Evolutionary conservation across 2,329 filamentous ascomycete genomes (phyloP).

Genomic region (Aspergillus viridinutans): DNA sequence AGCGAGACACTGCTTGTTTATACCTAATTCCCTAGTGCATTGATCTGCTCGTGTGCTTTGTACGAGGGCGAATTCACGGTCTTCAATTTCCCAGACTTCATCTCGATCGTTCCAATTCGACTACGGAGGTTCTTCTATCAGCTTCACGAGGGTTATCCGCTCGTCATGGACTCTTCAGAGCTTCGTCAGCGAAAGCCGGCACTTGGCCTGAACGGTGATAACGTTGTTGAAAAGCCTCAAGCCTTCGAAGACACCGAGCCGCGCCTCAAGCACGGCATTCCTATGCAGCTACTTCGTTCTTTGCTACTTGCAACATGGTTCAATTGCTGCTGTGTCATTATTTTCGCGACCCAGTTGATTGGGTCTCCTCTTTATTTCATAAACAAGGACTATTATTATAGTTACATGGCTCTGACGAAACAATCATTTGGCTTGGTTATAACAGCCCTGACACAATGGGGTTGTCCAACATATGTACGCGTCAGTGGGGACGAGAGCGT

Average conservation of each 20-base stretch:
- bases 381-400: constrained; percentile 58
- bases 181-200: constrained; percentile 29
- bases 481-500: constrained; percentile 61
- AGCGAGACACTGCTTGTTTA: background rate
- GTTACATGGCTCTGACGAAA: constrained; percentile 63
- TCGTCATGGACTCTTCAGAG: constrained; percentile 29
- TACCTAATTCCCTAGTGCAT: background rate
- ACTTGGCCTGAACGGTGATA: constrained; percentile 12
- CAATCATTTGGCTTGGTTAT: constrained; percentile 61
- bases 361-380: constrained; percentile 59
- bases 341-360: constrained; percentile 55
- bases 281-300: constrained; percentile 44
- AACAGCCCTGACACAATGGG: constrained; percentile 60
- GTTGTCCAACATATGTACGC: constrained; percentile 57
- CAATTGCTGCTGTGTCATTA: constrained; percentile 38
- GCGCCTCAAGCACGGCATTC: constrained; percentile 42
- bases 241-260: constrained; percentile 26
- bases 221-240: constrained; percentile 11
- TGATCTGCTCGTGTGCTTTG: background rate
- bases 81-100: background rate
- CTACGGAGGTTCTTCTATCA: background rate
- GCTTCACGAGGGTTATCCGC: background rate
- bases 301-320: constrained; percentile 45
- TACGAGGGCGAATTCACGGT: background rate
- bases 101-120: background rate